Conservation (phyloP, 2,329 filamentous ascomycete genomes). For the Cytospora piceae region DNA sequence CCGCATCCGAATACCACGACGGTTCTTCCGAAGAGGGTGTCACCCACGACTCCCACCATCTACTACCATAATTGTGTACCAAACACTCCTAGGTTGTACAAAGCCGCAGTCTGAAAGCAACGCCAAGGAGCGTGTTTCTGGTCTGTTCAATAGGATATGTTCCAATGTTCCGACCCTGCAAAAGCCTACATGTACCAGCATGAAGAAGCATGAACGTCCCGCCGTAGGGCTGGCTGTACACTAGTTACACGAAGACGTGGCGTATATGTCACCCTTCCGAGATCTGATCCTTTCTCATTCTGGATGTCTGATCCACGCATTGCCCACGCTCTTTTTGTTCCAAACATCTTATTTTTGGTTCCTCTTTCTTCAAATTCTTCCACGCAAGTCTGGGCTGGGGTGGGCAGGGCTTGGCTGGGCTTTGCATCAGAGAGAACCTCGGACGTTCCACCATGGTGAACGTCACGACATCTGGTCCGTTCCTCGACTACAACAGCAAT, state of each 20-base stretch:
- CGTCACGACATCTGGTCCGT: background rate
- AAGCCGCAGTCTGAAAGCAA: no score
- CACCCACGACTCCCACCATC: no score
- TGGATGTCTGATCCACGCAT: background rate
- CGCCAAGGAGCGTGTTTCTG: background rate
- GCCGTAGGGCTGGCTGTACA: background rate
- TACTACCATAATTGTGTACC: no score
- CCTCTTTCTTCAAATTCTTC: background rate
- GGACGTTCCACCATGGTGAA: background rate
- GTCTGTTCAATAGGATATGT: background rate
- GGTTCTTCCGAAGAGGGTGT: background rate
- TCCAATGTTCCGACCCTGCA: background rate
- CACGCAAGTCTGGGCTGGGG: background rate
- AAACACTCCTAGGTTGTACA: no score
- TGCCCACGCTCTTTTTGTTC: background rate
- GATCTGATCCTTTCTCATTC: background rate
- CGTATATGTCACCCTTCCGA: background rate
- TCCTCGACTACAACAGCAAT: background rate
- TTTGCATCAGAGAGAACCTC: background rate
- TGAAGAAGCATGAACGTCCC: background rate
- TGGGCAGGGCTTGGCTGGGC: background rate
- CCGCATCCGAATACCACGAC: background rate
- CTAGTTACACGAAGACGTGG: background rate
- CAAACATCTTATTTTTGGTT: background rate
- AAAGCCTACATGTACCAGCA: background rate